Percentiles rank a stretch among this genome's conserved stretches.
Conservation (phyloP, 2,329 filamentous ascomycete species). For the Niveomyces coronatus region DNA sequence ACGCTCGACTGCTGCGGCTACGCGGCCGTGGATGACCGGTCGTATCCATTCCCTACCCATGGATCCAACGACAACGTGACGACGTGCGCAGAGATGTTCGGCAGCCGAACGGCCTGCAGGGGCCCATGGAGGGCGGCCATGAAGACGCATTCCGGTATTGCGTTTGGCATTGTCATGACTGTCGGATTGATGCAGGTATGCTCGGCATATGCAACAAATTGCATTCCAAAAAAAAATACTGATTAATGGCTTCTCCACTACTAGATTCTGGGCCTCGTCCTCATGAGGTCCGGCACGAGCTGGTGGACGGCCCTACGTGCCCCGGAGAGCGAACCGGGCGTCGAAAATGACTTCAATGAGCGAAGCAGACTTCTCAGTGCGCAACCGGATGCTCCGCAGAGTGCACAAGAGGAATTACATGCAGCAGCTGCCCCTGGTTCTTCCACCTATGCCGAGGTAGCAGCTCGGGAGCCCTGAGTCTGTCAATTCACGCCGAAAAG, state of each 20-base stretch:
- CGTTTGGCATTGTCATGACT: conserved; percentile 42
- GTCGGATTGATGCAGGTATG: conserved; percentile 48
- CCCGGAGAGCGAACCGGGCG: conserved; percentile 5
- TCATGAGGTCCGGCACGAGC: conserved; percentile 19
- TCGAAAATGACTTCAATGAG: not conserved
- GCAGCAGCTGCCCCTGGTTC: conserved; percentile 1
- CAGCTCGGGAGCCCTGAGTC: not conserved
- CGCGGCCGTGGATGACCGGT: conserved; percentile 43
- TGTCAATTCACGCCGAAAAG: not conserved
- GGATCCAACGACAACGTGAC: conserved; percentile 13
- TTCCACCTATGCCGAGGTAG: conserved; percentile 2
- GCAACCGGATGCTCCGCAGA: not conserved
- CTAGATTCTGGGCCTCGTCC: conserved; percentile 22
- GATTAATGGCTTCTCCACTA: not conserved
- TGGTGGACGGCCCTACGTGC: conserved; percentile 22
- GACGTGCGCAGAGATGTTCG: conserved; percentile 36
- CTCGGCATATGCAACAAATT: not conserved
- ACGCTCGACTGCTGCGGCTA: conserved; percentile 57
- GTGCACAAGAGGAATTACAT: too few relatives aligned
- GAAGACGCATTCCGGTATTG: conserved; percentile 40
- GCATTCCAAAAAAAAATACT: too few relatives aligned
- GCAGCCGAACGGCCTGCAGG: conserved; percentile 37
- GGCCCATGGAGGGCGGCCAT: conserved; percentile 46
- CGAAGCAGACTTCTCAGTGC: conserved; percentile 1
- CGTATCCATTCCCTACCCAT: conserved; percentile 46